Conservation (phyloP, 2,329 filamentous ascomycete species). For the Fusarium nodosum region DNA sequence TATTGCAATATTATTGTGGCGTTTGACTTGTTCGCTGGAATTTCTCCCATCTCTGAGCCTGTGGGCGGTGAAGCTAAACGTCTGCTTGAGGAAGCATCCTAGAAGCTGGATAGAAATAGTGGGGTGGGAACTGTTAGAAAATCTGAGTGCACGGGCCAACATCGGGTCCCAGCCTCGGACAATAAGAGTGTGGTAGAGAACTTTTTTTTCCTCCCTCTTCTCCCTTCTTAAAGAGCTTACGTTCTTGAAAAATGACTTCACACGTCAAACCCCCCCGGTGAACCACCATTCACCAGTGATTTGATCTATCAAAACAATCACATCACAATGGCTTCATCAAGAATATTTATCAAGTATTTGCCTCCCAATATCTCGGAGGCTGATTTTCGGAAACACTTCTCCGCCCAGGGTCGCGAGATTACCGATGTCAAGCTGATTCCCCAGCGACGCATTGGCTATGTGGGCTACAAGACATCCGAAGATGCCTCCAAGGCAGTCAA, state of each 20-base stretch:
- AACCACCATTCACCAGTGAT: constrained; percentile 46
- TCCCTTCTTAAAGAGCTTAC: constrained; percentile 45
- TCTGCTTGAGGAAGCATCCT: constrained; percentile 36
- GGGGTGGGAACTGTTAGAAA: constrained; percentile 39
- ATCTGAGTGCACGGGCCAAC: constrained; percentile 45
- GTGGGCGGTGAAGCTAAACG: constrained; percentile 41
- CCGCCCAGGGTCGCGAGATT: constrained; percentile 76
- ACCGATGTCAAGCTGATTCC: constrained; percentile 95
- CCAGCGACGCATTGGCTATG: constrained; percentile 91
- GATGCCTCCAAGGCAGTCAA: constrained; percentile 87
- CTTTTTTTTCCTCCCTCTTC: constrained; percentile 51
- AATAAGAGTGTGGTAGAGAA: constrained; percentile 49
- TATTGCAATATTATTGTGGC: constrained; percentile 31
- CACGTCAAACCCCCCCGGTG: constrained; percentile 45
- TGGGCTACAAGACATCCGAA: constrained; percentile 88
- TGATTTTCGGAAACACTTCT: constrained; percentile 91
- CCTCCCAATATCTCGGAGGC: constrained; percentile 87
- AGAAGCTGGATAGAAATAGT: constrained; percentile 35
- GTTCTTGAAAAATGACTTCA: constrained; percentile 48
- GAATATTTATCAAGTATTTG: constrained; percentile 83
- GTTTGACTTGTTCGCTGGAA: constrained; percentile 43
- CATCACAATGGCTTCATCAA: constrained; percentile 70
- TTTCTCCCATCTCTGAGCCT: constrained; percentile 40
- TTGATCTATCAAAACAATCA: constrained; percentile 34
- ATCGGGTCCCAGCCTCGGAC: constrained; percentile 36